Base-by-base conservation (phyloP, 164 flowering plant species). In the Aristolochia contorta region DNA sequence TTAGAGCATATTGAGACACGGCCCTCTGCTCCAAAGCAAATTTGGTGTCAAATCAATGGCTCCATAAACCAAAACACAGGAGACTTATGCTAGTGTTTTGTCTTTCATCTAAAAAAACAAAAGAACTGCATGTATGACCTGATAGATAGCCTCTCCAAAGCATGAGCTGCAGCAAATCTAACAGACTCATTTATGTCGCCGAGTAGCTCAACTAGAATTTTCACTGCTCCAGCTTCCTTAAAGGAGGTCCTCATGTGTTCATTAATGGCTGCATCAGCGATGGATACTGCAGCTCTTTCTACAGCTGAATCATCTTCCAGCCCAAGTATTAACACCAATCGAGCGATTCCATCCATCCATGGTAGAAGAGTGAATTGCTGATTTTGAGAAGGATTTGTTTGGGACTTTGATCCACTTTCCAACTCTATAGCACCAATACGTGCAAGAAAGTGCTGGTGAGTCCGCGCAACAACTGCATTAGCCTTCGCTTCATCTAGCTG, bases 301-400 rank as follows among this genome's bases (percentile, higher is more conserved):
- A 91, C 67, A 20, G 91, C 96, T 1, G 69, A 54, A 45, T 77
- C 80, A 68, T 91, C 89, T 63, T 85, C 89, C 61, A 91, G 86
- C 61, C 64, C 85, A 72, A 91, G 87, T 71, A 91, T 87, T 62
- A 91, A 75, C 70, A 87, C 91, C 62, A 91, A 69, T 52, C 96
- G 86, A 58, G 95, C 96, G 68, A 87, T 80, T 69, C 93, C 98
- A 77, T 91, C 96, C 47, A 77, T 62, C 89, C 82, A 80, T 4
- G 92, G 89, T 77, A 91, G 69, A 64, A 91, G 70, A 16, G 95
- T 83, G 33, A 68, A 64, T n/a, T 32, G 74, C 54, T 63, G 65
- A 64, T 60, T 54, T 3, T 54, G 59, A 9, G 78, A 59, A 9
- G 63, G 30, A 58, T 67, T 80, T 12, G 71, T 46, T 57, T 66